Evolutionary conservation across 371 early-diverging fungal species (phyloP).

Genomic region (Massospora cicadina): DNA sequence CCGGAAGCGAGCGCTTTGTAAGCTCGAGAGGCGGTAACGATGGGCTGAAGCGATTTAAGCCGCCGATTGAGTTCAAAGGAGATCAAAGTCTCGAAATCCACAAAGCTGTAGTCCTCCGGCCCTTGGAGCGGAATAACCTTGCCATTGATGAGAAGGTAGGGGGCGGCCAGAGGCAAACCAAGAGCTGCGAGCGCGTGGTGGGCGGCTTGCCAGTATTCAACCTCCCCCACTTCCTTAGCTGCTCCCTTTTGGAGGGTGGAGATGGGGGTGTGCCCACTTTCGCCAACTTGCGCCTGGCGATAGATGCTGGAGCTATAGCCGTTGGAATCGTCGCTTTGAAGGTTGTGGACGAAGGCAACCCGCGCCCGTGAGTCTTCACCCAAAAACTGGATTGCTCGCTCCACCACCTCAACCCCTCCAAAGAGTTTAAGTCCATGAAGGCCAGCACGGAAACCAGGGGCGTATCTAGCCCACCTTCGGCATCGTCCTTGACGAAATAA

Average conservation of each 20-base stretch:
- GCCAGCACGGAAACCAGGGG: background rate
- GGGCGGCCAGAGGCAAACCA: slow-evolving; percentile 14
- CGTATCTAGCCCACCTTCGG: background rate
- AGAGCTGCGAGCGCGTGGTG: slow-evolving; percentile 11
- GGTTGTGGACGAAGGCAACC: background rate
- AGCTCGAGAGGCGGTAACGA: background rate
- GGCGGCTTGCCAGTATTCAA: background rate
- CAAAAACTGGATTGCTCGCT: background rate
- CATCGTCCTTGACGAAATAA: background rate
- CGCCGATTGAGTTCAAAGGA: slow-evolving; percentile 25
- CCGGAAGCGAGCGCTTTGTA: background rate
- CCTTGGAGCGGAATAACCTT: slow-evolving; percentile 20
- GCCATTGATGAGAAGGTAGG: slow-evolving; percentile 27
- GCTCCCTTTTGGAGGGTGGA: background rate
- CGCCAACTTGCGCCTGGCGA: background rate
- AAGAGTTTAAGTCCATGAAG: background rate
- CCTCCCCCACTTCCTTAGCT: background rate
- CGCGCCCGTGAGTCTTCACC: background rate
- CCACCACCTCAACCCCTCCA: background rate
- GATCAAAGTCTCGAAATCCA: slow-evolving; percentile 16
- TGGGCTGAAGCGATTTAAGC: slow-evolving; percentile 14
- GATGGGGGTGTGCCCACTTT: background rate
- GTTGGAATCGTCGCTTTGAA: background rate
- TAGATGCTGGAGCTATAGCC: background rate
- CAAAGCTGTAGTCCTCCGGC: slow-evolving; percentile 23